These are phyloP conservation scores for Exophiala aquamarina DNA, from an alignment of 2,329 filamentous ascomycete genomes.

Conservation along the genomic window DNA sequence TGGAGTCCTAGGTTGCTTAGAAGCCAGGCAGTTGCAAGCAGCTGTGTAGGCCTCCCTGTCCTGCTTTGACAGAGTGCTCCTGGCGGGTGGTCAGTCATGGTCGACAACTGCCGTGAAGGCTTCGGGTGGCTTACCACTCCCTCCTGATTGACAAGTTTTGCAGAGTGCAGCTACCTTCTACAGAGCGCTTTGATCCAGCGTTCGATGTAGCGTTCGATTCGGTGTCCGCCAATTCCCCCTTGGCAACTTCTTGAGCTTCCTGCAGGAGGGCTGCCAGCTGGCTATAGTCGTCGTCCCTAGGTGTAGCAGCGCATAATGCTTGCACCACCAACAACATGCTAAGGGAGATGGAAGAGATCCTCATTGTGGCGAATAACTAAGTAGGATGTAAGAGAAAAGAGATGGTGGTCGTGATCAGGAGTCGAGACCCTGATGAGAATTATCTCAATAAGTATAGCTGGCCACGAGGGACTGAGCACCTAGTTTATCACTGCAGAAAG, in stretches of 20 bases:
- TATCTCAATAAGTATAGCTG: too few relatives aligned
- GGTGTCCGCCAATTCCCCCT: background rate
- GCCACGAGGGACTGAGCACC: too few relatives aligned
- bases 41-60: constrained; percentile 39
- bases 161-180: background rate
- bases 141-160: background rate
- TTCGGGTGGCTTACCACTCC: background rate
- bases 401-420: background rate
- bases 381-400: background rate
- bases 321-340: background rate
- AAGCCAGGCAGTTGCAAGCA: constrained; percentile 48
- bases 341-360: background rate
- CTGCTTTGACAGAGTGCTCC: background rate
- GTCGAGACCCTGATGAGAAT: background rate
- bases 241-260: background rate
- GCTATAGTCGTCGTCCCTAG: constrained; percentile 1
- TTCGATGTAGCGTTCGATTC: background rate
- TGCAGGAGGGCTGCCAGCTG: background rate
- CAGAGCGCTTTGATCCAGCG: background rate
- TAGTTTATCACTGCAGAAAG: too few relatives aligned
- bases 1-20: constrained; percentile 37
- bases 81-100: background rate
- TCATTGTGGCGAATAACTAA: background rate
- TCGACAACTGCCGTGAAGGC: background rate
- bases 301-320: constrained; percentile 1